Evolutionary conservation across 2,329 filamentous ascomycete genomes (phyloP), one percentile per base, ranked within the genome.

Genomic region (Pyrenophora seminiperda): DNA sequence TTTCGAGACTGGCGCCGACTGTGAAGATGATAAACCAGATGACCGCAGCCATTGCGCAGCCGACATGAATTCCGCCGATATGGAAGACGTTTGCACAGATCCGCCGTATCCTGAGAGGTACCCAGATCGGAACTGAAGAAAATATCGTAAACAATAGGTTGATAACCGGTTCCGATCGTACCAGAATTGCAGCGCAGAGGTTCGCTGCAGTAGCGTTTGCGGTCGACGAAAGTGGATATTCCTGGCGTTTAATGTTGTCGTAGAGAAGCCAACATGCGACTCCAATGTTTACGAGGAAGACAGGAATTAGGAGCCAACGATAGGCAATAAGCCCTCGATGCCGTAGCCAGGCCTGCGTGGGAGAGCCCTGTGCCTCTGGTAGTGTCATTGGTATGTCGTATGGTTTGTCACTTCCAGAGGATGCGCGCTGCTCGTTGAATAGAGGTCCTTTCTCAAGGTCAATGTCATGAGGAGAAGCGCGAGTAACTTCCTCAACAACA

Each of bases 1-100:
- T 65, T 19, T 75, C 66, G 1, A 66, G 46, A n/a, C 66, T 67
- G 13, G 74, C 61, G 14, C 74, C 62, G 7, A 73, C 58, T 3
- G 73, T 69, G 50, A 79, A 76, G 37, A 76, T 66, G 13, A 75
- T 63, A 58, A 78, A 79, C 77, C 78, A 81, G 14, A 63, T 47
- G 5, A 62, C 64, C 2, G 70, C 66, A 7, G 68, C 68, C 22
- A 72, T 62, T 2, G 68, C 71, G 37, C 67, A 70, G 14, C 68
- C 70, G 27, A 66, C 71, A 33, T 74, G 72, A 14, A 74, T 65
- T 1, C 72, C 72, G 7, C 72, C 72, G 36, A 71, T 70, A 38
- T 72, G 67, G 44, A 71, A 73, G 5, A 73, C 60, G 6, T 68
- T 62, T 10, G 68, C 70, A 33, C 66, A 67, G 11, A 67, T 59